Evolutionary conservation across 1,284 basidiomycete genomes (phyloP).

Genomic region (Singerocomus rubriflavus): DNA sequence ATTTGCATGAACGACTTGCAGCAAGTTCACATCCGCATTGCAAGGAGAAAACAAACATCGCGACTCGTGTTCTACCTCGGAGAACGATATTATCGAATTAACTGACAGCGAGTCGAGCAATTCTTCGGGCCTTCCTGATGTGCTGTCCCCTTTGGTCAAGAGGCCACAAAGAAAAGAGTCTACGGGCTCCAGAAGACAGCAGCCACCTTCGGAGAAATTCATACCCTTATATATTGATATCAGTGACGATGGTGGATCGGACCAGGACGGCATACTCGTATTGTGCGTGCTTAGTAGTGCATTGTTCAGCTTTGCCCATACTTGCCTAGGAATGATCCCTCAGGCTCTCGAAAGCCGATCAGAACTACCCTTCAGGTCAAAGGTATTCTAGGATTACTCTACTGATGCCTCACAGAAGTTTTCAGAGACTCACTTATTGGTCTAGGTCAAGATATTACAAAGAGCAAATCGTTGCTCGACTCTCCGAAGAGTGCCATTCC

Average conservation of each 20-base stretch:
- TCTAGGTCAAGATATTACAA: constrained; percentile 4
- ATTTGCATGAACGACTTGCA: background rate
- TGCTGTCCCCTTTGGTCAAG: constrained; percentile 27
- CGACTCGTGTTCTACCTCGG: background rate
- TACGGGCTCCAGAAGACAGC: constrained; percentile 9
- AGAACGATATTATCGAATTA: constrained; percentile 29
- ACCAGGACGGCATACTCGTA: constrained; percentile 43
- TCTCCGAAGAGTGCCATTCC: constrained; percentile 10
- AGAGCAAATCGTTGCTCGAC: constrained; percentile 5
- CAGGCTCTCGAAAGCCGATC: constrained; percentile 43
- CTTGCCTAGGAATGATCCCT: constrained; percentile 41
- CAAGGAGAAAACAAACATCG: background rate
- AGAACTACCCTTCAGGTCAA: constrained; percentile 21
- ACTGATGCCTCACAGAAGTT: background rate
- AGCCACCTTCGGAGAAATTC: constrained; percentile 3
- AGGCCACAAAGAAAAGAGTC: constrained; percentile 1
- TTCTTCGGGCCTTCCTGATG: constrained; percentile 23
- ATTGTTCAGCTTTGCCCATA: background rate
- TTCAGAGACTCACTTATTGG: constrained; percentile 3
- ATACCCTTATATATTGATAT: constrained; percentile 31
- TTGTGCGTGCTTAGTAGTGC: constrained; percentile 37
- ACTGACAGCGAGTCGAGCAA: constrained; percentile 30
- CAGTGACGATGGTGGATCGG: constrained; percentile 35
- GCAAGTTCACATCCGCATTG: constrained; percentile 5
- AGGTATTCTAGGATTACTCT: constrained; percentile 10